Conservation (phyloP, 106 monocot genomes). For the Dioscorea dumetorum region DNA sequence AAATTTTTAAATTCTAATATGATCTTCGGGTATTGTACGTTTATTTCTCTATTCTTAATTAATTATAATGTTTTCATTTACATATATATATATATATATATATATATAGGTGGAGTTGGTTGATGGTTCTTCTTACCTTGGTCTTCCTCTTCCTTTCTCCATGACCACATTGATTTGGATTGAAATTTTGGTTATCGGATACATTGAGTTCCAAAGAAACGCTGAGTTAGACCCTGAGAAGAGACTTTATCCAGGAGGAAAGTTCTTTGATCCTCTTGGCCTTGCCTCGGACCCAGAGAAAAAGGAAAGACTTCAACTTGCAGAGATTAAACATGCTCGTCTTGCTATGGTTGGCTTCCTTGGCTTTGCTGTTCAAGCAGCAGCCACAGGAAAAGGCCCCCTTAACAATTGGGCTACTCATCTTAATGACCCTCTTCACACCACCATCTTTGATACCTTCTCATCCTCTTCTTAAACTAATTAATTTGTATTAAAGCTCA, state of each 20-base stretch:
- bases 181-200: constrained; percentile 88
- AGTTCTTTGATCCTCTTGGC: constrained; percentile 88
- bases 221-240: constrained; percentile 90
- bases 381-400: constrained; percentile 89
- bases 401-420: constrained; percentile 99
- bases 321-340: constrained; percentile 96
- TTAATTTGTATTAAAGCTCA: neutral
- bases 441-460: constrained; percentile 96
- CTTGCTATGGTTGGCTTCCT: constrained; percentile 94
- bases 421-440: constrained; percentile 96
- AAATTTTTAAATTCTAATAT: too few relatives aligned
- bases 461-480: constrained; percentile 40
- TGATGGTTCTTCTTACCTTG: constrained; percentile 87
- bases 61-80: neutral
- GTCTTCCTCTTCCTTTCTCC: constrained; percentile 85
- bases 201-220: constrained; percentile 99
- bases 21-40: too few relatives aligned
- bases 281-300: constrained; percentile 92
- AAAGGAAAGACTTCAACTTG: constrained; percentile 67
- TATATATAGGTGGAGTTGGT: constrained; percentile 89
- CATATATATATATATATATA: too few relatives aligned
- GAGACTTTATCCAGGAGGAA: constrained; percentile 85
- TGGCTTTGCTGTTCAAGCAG: constrained; percentile 93
- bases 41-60: too few relatives aligned
- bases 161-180: constrained; percentile 79